phyloP scores from a whole-genome alignment of 2,329 filamentous ascomycete species.

The Achaetomium macrosporum region DNA sequence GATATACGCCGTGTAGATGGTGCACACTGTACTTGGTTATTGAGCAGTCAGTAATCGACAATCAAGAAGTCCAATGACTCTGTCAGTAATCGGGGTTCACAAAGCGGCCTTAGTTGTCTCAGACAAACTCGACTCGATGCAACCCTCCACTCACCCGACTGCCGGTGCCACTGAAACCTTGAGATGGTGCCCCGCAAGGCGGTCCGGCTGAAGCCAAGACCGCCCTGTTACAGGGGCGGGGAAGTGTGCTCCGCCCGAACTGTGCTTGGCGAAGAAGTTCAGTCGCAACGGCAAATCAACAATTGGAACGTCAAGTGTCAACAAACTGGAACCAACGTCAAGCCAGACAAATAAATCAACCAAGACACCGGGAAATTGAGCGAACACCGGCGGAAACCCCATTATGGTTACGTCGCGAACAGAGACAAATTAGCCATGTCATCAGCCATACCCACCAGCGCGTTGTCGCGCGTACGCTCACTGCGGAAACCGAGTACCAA shows the following conservation, averaged over 20 bases:
- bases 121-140: too few species aligned
- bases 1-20: too few species aligned
- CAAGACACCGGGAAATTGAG: neutral
- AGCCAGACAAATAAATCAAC: neutral
- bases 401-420: neutral
- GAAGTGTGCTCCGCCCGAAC: too few species aligned
- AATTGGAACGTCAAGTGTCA: neutral
- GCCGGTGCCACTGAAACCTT: neutral
- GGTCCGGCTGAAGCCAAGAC: slow-evolving; percentile 6
- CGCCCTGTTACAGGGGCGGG: slow-evolving; percentile 3
- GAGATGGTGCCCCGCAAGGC: neutral
- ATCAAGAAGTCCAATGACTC: too few species aligned
- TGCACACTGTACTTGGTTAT: too few species aligned
- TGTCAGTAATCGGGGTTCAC: too few species aligned
- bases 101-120: too few species aligned
- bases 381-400: neutral
- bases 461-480: slow-evolving; percentile 39
- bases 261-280: neutral
- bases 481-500: slow-evolving; percentile 38
- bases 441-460: slow-evolving; percentile 34
- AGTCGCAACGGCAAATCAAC: slow-evolving; percentile 3
- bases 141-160: neutral
- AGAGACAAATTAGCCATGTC: slow-evolving; percentile 31
- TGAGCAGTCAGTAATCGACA: too few species aligned
- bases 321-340: neutral